A percentile compares a stretch with the other conserved stretches of the same genome.
Conservation (phyloP, 1,284 basidiomycete species). For the Ceratobasidium sp. region DNA sequence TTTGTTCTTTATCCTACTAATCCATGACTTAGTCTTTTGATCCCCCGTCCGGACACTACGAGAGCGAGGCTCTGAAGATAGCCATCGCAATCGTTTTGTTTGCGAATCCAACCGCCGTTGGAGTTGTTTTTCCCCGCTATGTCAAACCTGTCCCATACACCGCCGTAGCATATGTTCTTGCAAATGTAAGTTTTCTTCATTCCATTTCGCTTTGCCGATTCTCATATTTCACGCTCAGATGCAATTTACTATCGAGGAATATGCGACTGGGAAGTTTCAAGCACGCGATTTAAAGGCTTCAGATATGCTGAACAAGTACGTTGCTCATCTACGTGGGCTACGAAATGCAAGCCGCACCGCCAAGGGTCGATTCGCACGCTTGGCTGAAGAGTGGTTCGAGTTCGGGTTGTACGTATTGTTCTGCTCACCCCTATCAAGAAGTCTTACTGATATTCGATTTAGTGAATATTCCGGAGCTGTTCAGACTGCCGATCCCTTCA, state of each 20-base stretch:
- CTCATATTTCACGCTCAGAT: background rate
- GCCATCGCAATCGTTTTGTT: no score
- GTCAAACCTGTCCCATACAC: background rate
- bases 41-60: background rate
- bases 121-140: background rate
- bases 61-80: background rate
- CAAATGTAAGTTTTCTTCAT: background rate
- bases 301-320: no score
- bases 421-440: background rate
- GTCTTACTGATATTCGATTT: background rate
- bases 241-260: constrained; percentile 12
- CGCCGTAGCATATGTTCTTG: background rate
- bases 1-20: background rate
- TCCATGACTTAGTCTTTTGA: background rate
- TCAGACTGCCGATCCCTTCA: background rate
- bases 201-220: background rate
- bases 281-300: background rate
- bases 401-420: background rate
- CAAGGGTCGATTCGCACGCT: background rate
- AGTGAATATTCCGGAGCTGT: background rate
- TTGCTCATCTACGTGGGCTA: no score
- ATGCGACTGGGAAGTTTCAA: background rate
- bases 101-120: background rate
- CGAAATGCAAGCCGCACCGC: background rate
- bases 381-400: background rate